Conservation (phyloP, 345 rosid genomes). For the Sonneratia alba region DNA sequence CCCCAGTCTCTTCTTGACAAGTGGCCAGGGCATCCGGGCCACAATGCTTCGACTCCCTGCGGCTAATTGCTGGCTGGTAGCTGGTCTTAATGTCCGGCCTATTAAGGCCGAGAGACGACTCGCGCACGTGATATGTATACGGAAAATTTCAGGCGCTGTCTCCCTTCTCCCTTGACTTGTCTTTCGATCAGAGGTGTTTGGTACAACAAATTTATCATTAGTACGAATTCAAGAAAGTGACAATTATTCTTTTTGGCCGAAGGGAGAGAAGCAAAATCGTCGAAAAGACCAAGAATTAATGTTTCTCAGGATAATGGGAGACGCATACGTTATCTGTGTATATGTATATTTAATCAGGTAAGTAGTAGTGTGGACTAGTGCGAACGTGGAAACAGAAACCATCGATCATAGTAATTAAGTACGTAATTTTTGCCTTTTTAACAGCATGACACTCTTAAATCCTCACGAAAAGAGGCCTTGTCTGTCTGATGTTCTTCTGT, state of each 20-base stretch:
- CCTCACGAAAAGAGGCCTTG: background rate
- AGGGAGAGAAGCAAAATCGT: too few species aligned
- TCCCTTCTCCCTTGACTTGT: background rate
- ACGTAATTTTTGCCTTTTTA: background rate
- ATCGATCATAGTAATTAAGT: background rate
- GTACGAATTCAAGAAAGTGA: background rate
- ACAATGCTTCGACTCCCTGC: background rate
- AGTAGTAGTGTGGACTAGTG: too few species aligned
- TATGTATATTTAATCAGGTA: background rate
- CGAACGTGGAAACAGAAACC: background rate
- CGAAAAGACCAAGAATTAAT: too few species aligned
- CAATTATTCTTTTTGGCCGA: background rate
- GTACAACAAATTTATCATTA: too few species aligned
- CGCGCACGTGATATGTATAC: background rate
- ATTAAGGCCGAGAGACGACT: background rate
- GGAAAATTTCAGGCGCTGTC: background rate
- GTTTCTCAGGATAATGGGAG: too few species aligned
- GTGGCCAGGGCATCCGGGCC: background rate
- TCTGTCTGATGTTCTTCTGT: too few species aligned
- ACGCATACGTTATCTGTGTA: too few species aligned
- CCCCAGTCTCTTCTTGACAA: background rate
- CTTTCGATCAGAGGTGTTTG: background rate
- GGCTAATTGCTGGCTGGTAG: background rate
- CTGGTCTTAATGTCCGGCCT: background rate
- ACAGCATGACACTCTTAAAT: background rate